Conservation (phyloP, 2,329 filamentous ascomycete species). For the Fusarium sp. region DNA sequence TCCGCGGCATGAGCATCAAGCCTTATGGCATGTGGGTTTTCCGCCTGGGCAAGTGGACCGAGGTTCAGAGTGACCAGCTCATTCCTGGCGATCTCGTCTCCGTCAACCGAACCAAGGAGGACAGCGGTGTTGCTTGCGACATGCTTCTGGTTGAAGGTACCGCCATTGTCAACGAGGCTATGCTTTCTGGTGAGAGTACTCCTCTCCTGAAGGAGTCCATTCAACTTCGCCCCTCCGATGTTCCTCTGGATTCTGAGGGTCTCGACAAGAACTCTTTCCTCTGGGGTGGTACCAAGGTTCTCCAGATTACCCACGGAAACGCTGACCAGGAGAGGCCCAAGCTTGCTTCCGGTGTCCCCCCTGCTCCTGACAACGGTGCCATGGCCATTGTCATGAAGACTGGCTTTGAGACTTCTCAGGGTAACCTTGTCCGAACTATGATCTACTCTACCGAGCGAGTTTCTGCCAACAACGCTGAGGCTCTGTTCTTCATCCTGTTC, state of each 20-base stretch:
- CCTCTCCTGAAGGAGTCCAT: slow-evolving; percentile 96
- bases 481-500: slow-evolving; percentile 97
- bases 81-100: slow-evolving; percentile 94
- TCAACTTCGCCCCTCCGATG: slow-evolving; percentile 86
- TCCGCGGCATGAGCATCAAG: slow-evolving; percentile 99
- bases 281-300: slow-evolving; percentile 96
- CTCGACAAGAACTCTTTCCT: slow-evolving; percentile 97
- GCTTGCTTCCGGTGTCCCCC: slow-evolving; percentile 78
- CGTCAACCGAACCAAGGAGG: slow-evolving; percentile 93
- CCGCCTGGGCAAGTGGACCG: slow-evolving; percentile 86
- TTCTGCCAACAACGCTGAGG: slow-evolving; percentile 97
- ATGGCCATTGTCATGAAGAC: slow-evolving; percentile 96
- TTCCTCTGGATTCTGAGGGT: slow-evolving; percentile 84
- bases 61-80: slow-evolving; percentile 89
- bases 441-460: slow-evolving; percentile 99
- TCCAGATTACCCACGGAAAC: slow-evolving; percentile 92
- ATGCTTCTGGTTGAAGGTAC: slow-evolving; percentile 95
- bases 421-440: slow-evolving; percentile 97
- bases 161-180: slow-evolving; percentile 98
- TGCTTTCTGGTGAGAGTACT: slow-evolving; percentile 98
- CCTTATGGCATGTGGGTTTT: slow-evolving; percentile 95
- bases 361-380: slow-evolving; percentile 92
- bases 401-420: slow-evolving; percentile 98
- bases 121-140: slow-evolving; percentile 95
- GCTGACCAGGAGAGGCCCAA: slow-evolving; percentile 78